A percentile compares a stretch with the other conserved stretches of the same genome.
phyloP scores from a whole-genome alignment of 148 eudicot genomes.

The Chenopodium quinoa region DNA sequence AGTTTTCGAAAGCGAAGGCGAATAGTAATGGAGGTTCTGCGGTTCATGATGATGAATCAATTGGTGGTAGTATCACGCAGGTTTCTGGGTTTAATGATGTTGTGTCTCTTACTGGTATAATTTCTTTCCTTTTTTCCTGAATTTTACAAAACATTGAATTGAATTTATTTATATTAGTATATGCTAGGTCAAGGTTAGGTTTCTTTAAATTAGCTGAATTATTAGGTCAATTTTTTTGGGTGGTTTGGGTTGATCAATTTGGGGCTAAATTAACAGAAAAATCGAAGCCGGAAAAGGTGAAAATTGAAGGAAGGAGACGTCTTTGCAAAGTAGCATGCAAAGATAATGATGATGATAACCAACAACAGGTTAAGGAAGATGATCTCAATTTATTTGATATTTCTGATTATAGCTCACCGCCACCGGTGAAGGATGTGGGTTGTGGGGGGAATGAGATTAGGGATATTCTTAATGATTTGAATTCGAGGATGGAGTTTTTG shows the following conservation, averaged over 20 bases:
- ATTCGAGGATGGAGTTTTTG: conserved; percentile 65
- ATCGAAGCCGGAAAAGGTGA: conserved; percentile 47
- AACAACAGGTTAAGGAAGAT: conserved; percentile 19
- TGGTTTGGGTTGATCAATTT: background rate
- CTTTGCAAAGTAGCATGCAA: conserved; percentile 64
- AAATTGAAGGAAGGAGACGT: conserved; percentile 77
- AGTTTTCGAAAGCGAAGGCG: background rate
- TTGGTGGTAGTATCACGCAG: conserved; percentile 21
- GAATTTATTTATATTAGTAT: background rate
- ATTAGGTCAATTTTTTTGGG: background rate
- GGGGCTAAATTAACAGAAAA: conserved; percentile 20
- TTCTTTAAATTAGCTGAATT: background rate
- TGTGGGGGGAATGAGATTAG: conserved; percentile 62
- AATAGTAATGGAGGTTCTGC: background rate
- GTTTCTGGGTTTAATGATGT: conserved; percentile 45
- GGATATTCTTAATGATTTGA: conserved; percentile 74
- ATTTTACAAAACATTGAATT: background rate
- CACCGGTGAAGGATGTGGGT: conserved; percentile 32
- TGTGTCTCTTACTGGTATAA: conserved; percentile 35
- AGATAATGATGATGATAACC: conserved; percentile 24
- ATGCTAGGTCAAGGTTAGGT: background rate
- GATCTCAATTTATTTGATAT: conserved; percentile 37
- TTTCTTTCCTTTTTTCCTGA: background rate
- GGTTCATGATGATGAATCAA: background rate
- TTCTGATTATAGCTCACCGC: conserved; percentile 62